Base-by-base conservation (phyloP, 2,329 filamentous ascomycete genomes). In the Periglandula ipomoeae region DNA sequence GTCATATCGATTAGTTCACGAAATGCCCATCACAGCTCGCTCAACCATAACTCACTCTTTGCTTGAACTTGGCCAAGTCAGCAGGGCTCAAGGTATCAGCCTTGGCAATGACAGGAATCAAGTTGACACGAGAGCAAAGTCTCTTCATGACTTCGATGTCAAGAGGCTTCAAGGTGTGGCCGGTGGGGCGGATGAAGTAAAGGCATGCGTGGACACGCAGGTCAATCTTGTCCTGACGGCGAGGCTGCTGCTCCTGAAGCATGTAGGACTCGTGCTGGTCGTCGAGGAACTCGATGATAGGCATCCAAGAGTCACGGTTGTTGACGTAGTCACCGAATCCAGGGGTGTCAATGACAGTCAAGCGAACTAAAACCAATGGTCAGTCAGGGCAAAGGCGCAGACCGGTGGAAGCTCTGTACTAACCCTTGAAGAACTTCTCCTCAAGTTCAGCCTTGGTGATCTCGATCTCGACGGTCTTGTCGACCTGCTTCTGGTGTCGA, bases 361-460 rank as follows among this genome's bases (percentile, higher is more conserved):
- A 76, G 67, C 93, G 93, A 68, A 98, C 93, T 97, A 65, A n/a
- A n/a, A n/a, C 37, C 11, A 38, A n/a, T 4, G 32, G 35, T 46
- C n/a, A 46, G 44, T 34, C 32, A 48, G 15, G 22, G 22, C 11
- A 24, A 41, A 13, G 24, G 6, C 10, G 11, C 20, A 35, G 47
- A 13, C 8, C 3, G 65, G n/a, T 45, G 27, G 30, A 32, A 32
- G 6, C n/a, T n/a, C n/a, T 13, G 9, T 24, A 10, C 37, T 50
- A 76, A 96, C 91, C 91, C 81, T 98, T 98, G 85, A 98, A 98
- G 80, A 98, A 98, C 78, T 98, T 98, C 85, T 98, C 93, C 75
- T 98, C 93, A 56, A 98, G 77, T 77, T 98, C 93, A 52, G 93
- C 93, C 81, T 98, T 98, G 70, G 93, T 98, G 68, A 98, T 98